Percentiles rank a stretch among this genome's conserved stretches.
phyloP scores from a whole-genome alignment of 2,329 filamentous ascomycete genomes.

The Pseudodiploospora longispora region DNA sequence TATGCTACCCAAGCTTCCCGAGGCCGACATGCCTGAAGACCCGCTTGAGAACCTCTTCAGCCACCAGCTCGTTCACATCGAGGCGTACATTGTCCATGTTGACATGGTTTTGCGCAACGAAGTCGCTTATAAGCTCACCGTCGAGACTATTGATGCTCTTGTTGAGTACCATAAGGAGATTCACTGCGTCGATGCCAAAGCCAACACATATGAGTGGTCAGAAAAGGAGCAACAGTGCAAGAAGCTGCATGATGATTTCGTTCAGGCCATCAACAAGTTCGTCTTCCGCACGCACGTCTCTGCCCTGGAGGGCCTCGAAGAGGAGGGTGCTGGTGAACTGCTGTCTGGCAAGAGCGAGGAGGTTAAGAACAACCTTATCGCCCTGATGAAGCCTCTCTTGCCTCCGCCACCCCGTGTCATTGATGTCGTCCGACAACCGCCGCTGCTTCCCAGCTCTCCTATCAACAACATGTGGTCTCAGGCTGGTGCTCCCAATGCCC shows the following conservation, averaged over 20 bases:
- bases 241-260: constrained; percentile 93
- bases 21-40: constrained; percentile 75
- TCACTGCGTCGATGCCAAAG: constrained; percentile 82
- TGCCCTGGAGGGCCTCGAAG: constrained; percentile 90
- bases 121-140: constrained; percentile 94
- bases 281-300: constrained; percentile 85
- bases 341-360: constrained; percentile 87
- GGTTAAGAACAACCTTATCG: constrained; percentile 79
- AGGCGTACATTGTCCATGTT: constrained; percentile 97
- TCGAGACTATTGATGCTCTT: constrained; percentile 85
- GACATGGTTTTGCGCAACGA: constrained; percentile 98
- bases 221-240: constrained; percentile 95
- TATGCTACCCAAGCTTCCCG: constrained; percentile 85
- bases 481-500: constrained; percentile 52
- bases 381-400: constrained; percentile 78
- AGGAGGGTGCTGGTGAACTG: constrained; percentile 90
- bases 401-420: constrained; percentile 81
- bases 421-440: constrained; percentile 79
- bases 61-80: constrained; percentile 86
- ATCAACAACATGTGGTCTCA: constrained; percentile 76
- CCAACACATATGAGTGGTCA: constrained; percentile 87
- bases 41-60: constrained; percentile 83
- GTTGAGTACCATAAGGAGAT: constrained; percentile 96
- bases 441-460: constrained; percentile 77
- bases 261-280: constrained; percentile 95